Base-by-base conservation (phyloP, 768 basidiomycete genomes). In the Suillus hirtellus region DNA sequence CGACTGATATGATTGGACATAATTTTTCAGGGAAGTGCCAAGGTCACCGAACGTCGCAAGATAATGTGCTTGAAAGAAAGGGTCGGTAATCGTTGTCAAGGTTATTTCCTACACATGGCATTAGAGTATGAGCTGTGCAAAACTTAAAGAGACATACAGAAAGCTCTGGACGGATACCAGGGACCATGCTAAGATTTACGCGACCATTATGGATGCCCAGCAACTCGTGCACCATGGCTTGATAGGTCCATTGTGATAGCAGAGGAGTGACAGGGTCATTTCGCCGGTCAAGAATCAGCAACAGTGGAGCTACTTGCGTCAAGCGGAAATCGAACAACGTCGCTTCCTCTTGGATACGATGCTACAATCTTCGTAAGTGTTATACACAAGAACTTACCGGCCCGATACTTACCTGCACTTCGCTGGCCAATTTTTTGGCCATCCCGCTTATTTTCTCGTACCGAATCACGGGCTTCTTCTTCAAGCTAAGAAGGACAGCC, bases 181-280 rank as follows among this genome's bases (percentile, higher is more conserved):
- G 94, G 42, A 96, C 93, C 64, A 86, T 78, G 65, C 84, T 86
- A 52, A 96, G 76, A 71, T 93, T 88, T 4, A 99, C 95, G 63
- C 97, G 84, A 21, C 96, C 96, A 71, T 98, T 99, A 65, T 92
- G 89, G 53, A 99, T 97, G 2, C 92, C 90, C 8, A 99, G 77
- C 15, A 97, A 80, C 73, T 99, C 97, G 70, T 99, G 97, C 0
- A 99, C 97, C 96, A 99, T 98, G 1, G 96, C 97, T 74, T 99
- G 96, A 77, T 99, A 99, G 31, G 97, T 99, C 97, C 97, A 99
- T 76, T 98, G 97, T 2, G 94, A 94, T 37, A 99, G 82, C 43
- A 99, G 78, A 4, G 97, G 97, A 0, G 97, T 99, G 6, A 99
- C 93, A 2, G 97, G 97, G 71, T 99, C 97, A 75, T 97, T 98